Evolutionary conservation across 441 rosid genomes (phyloP), one percentile per base, ranked within the genome.

Genomic region (Pelargonium fulgidum): DNA sequence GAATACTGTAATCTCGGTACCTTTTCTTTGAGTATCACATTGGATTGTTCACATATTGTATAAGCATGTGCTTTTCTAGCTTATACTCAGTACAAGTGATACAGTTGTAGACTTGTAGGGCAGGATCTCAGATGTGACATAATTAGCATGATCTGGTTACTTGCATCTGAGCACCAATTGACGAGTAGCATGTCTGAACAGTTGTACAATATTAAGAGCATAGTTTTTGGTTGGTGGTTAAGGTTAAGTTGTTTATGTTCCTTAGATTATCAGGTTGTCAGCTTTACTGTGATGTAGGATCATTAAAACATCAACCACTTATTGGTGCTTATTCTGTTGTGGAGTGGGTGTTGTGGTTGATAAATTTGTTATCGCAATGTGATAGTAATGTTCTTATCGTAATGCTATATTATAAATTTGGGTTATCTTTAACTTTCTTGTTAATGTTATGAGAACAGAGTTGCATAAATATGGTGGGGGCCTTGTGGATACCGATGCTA

Each of bases 401-500:
- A 50, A 13, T 50, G 44, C 44, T 7, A 41, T 41, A 2, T 41
- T 41, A 41, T 41, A 8, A 7, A 41, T 41, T 12, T 59, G 17
- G 13, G 5, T 68, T 68, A 20, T 59, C 45, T 42, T 20, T 33
- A 62, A 62, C 41, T 66, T 66, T 65, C 24, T 58, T 19, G 58
- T 47, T 9, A 13, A 54, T 62, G 33, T 58, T 11, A 41, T 70
- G 69, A 62, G 17, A 70, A 76, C 86, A 91, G 99, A 94, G 80
- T 81, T 94, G 70, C 95, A 90, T 75, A 82, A 81, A 24, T 84
- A 85, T 71, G 98, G 97, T 26, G 93, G 90, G 19, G 92, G 93
- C 36, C 87, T 86, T 41, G 77, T 81, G 65, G 93, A 84, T 65
- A 56, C 68, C 0, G 97, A 89, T 44, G 79, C 68, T 4, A 83